phyloP scores from a whole-genome alignment of 371 early-diverging fungal species.

The Rhizopus delemar region DNA sequence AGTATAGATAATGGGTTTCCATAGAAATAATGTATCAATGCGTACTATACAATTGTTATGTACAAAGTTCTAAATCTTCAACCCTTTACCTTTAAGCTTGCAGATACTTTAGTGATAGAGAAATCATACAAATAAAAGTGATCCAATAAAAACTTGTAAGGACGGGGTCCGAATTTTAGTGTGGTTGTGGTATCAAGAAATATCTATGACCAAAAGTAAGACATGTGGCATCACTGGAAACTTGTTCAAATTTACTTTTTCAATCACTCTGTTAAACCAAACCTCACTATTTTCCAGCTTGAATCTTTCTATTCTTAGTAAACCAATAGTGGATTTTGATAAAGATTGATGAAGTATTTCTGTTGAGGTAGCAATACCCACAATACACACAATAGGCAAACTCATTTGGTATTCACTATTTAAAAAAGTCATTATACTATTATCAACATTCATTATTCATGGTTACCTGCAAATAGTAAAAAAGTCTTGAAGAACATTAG shows the following conservation, averaged over 20 bases:
- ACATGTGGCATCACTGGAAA: slow-evolving; percentile 2
- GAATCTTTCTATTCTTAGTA: slow-evolving; percentile 79
- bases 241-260: slow-evolving; percentile 41
- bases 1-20: slow-evolving; percentile 83
- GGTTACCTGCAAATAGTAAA: slow-evolving; percentile 71
- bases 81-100: slow-evolving; percentile 66
- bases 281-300: slow-evolving; percentile 74
- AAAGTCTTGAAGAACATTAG: slow-evolving; percentile 71
- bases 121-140: slow-evolving; percentile 78
- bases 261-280: slow-evolving; percentile 76
- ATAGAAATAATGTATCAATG: slow-evolving; percentile 85
- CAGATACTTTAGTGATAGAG: slow-evolving; percentile 71
- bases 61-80: neutral
- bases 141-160: slow-evolving; percentile 76
- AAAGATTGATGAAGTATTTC: slow-evolving; percentile 80
- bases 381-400: slow-evolving; percentile 78
- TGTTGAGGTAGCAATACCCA: slow-evolving; percentile 86
- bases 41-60: slow-evolving; percentile 56
- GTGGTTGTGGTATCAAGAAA: slow-evolving; percentile 55
- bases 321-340: slow-evolving; percentile 64
- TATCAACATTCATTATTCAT: neutral
- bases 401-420: slow-evolving; percentile 64
- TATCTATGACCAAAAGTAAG: slow-evolving; percentile 29
- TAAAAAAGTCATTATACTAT: neutral
- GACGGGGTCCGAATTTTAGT: slow-evolving; percentile 67